phyloP scores from a whole-genome alignment of 768 basidiomycete species.

The Auricularia cornea region DNA sequence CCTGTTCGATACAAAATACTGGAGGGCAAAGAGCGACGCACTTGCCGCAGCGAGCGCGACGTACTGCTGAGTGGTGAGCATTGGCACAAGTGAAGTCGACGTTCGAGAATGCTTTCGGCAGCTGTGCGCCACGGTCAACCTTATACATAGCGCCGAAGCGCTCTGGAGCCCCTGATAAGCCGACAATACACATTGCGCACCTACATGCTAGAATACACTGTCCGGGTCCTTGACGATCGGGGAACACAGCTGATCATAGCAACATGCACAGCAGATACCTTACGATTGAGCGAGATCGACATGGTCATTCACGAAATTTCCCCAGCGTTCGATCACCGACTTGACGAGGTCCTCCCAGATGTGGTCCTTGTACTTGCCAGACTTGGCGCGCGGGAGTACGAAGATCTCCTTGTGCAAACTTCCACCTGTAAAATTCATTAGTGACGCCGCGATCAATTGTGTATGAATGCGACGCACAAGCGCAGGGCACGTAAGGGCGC shows the following conservation, averaged over 20 bases:
- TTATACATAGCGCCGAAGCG: no score
- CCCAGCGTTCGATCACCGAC: conserved; percentile 75
- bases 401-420: conserved; percentile 72
- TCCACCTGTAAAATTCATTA: conserved; percentile 34
- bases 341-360: conserved; percentile 73
- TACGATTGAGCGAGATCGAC: conserved; percentile 1
- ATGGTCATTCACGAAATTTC: conserved; percentile 42
- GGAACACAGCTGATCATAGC: neutral
- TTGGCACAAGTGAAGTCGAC: no score
- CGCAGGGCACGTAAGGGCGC: conserved; percentile 37
- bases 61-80: no score
- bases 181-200: no score
- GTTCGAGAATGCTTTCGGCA: no score
- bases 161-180: no score
- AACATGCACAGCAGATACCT: neutral
- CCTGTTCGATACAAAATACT: neutral
- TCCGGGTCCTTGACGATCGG: no score
- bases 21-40: neutral
- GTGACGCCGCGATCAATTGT: conserved; percentile 1
- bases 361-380: conserved; percentile 46
- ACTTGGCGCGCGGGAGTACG: conserved; percentile 48
- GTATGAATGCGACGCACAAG: conserved; percentile 24
- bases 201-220: neutral
- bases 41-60: neutral
- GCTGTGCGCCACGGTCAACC: no score